Conservation (phyloP, 2,329 filamentous ascomycete genomes). For the Apiospora pterosperma region DNA sequence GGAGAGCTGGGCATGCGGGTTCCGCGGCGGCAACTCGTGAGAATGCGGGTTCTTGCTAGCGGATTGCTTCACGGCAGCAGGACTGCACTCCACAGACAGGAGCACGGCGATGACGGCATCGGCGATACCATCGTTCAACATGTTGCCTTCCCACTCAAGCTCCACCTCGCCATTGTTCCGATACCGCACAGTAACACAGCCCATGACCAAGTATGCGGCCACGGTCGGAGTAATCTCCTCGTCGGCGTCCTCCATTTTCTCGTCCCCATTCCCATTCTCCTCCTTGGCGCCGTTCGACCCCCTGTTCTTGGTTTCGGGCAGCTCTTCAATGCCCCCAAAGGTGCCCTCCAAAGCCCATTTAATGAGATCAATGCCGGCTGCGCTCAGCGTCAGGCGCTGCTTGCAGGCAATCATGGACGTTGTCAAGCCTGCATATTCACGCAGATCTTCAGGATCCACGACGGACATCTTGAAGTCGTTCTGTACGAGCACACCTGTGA, state of each 20-base stretch:
- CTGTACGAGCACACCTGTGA: slow-evolving; percentile 90
- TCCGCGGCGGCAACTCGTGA: slow-evolving; percentile 50
- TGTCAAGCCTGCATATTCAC: slow-evolving; percentile 94
- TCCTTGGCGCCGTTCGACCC: slow-evolving; percentile 37
- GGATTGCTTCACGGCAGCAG: slow-evolving; percentile 86
- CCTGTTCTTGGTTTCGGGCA: slow-evolving; percentile 49
- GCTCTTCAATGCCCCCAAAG: slow-evolving; percentile 79
- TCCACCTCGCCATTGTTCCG: slow-evolving; percentile 75
- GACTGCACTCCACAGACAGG: slow-evolving; percentile 87
- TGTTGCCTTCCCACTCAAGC: slow-evolving; percentile 96
- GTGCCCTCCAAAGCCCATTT: slow-evolving; percentile 93
- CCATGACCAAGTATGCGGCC: slow-evolving; percentile 75
- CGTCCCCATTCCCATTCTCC: slow-evolving; percentile 27
- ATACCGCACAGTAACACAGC: slow-evolving; percentile 80
- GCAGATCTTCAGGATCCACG: slow-evolving; percentile 94
- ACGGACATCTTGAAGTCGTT: slow-evolving; percentile 97
- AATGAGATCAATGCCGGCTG: slow-evolving; percentile 86
- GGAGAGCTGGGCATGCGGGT: slow-evolving; percentile 70
- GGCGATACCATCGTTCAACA: slow-evolving; percentile 97
- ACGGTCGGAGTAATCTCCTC: slow-evolving; percentile 58
- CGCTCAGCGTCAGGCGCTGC: slow-evolving; percentile 82
- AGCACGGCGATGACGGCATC: slow-evolving; percentile 94
- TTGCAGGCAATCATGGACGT: slow-evolving; percentile 93
- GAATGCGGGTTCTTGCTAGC: slow-evolving; percentile 53
- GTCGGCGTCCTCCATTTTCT: slow-evolving; percentile 54